Evolutionary conservation across 176 grass and related monocot genomes (phyloP).

Genomic region (Bonia amplexicaulis): DNA sequence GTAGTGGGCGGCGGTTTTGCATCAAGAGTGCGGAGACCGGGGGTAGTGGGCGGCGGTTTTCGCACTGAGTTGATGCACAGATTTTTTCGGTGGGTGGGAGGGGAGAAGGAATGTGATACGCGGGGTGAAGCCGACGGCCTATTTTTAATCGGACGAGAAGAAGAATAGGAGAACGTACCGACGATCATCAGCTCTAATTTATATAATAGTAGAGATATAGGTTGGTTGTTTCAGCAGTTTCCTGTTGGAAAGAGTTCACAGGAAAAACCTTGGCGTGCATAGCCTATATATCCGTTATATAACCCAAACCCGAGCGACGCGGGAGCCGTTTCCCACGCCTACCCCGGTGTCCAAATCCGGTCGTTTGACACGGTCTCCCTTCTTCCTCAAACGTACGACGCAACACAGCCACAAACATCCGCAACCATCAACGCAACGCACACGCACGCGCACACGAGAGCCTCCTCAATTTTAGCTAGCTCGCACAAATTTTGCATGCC

Average conservation of each 20-base stretch:
- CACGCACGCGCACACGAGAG: background rate
- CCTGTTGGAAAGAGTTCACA: background rate
- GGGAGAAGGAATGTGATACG: too few species aligned
- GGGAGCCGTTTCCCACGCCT: background rate
- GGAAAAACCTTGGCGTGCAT: background rate
- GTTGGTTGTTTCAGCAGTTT: background rate
- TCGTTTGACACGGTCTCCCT: conserved; percentile 34
- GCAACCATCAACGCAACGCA: background rate
- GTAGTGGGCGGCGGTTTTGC: too few species aligned
- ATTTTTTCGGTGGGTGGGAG: too few species aligned
- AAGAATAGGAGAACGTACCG: too few species aligned
- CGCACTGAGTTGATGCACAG: too few species aligned
- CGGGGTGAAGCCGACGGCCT: too few species aligned
- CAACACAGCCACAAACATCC: conserved; percentile 1
- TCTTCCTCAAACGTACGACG: conserved; percentile 7
- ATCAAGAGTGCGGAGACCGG: too few species aligned
- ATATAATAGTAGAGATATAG: too few species aligned
- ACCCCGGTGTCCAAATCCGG: conserved; percentile 22
- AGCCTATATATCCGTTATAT: background rate
- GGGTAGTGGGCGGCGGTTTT: too few species aligned
- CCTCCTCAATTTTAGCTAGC: conserved; percentile 36
- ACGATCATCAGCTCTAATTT: too few species aligned
- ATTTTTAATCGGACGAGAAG: too few species aligned
- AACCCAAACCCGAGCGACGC: background rate
- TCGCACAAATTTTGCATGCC: conserved; percentile 29